Percentiles rank a stretch among this genome's conserved stretches.
phyloP scores from a whole-genome alignment of 2,329 filamentous ascomycete species.

The Capronia coronata region DNA sequence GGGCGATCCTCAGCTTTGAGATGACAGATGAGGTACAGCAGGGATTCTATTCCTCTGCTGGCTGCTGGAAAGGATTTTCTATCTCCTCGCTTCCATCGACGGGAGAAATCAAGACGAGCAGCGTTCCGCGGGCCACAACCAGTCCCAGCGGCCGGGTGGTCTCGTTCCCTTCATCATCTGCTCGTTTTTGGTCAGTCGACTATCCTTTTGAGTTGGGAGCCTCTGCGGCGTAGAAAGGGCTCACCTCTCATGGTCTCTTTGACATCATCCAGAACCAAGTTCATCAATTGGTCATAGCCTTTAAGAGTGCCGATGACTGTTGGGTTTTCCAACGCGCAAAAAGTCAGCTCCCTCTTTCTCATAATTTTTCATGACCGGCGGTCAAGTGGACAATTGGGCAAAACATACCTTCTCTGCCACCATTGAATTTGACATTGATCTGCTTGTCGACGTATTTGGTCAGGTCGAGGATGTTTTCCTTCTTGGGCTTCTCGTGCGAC shows the following conservation, averaged over 20 bases:
- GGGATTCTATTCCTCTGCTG: constrained; percentile 51
- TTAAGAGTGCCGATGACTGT: constrained; percentile 82
- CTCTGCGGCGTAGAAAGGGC: too few relatives aligned
- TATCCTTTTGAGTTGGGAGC: too few relatives aligned
- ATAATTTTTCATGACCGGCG: too few relatives aligned
- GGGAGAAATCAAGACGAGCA: constrained; percentile 87
- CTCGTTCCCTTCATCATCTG: constrained; percentile 90
- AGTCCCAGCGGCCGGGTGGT: constrained; percentile 73
- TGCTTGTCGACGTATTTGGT: constrained; percentile 96
- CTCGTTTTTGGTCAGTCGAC: not conserved
- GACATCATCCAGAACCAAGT: constrained; percentile 90
- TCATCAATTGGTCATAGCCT: constrained; percentile 96
- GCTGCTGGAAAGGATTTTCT: constrained; percentile 79
- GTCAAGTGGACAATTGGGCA: not conserved
- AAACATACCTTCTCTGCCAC: constrained; percentile 73
- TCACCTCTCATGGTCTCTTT: constrained; percentile 81
- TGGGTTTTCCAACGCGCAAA: not conserved
- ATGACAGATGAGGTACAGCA: too few relatives aligned
- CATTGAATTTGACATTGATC: constrained; percentile 93
- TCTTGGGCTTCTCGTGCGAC: constrained; percentile 74
- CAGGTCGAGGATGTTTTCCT: constrained; percentile 96
- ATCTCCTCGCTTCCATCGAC: constrained; percentile 94
- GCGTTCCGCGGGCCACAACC: constrained; percentile 82
- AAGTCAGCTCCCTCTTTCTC: constrained; percentile 6
- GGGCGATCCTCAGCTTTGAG: too few relatives aligned